Percentiles rank a stretch among this genome's conserved stretches.
Evolutionary conservation across 2,329 filamentous ascomycete species (phyloP).

Genomic region (Fusarium tuaranense): DNA sequence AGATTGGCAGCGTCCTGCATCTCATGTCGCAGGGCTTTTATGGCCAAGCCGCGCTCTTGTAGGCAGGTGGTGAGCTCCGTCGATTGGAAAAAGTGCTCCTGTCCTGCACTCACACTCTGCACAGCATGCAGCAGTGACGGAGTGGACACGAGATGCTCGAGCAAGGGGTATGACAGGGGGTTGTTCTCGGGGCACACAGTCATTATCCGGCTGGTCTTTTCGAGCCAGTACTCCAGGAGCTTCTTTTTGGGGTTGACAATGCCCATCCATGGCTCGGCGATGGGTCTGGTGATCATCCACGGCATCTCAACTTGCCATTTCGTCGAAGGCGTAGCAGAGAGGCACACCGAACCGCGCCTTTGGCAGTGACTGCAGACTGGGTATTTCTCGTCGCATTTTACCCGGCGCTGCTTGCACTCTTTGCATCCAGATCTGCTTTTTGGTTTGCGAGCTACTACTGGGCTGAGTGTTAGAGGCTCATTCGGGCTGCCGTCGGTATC

Average conservation of each 20-base stretch:
- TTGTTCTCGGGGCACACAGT: neutral
- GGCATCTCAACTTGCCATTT: neutral
- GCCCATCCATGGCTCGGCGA: neutral
- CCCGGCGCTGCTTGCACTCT: neutral
- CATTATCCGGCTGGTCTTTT: constrained; percentile 7
- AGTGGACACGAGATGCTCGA: neutral
- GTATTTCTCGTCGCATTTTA: constrained; percentile 16
- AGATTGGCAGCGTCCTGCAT: neutral
- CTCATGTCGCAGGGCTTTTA: neutral
- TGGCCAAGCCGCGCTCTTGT: neutral
- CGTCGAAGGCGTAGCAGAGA: neutral
- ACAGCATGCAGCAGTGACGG: neutral
- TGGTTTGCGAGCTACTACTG: neutral
- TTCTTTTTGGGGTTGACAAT: neutral
- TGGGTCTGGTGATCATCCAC: neutral
- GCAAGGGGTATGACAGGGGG: neutral
- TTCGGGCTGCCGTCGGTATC: neutral
- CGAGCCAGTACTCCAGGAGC: constrained; percentile 6
- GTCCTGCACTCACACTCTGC: neutral
- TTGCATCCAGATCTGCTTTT: neutral
- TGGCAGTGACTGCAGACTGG: neutral
- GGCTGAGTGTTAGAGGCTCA: neutral
- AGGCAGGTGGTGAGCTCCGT: neutral
- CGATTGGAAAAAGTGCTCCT: neutral
- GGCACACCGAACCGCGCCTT: neutral